Conservation (phyloP, 73 alveolate species). For the Tetrahymena malaccensis region DNA sequence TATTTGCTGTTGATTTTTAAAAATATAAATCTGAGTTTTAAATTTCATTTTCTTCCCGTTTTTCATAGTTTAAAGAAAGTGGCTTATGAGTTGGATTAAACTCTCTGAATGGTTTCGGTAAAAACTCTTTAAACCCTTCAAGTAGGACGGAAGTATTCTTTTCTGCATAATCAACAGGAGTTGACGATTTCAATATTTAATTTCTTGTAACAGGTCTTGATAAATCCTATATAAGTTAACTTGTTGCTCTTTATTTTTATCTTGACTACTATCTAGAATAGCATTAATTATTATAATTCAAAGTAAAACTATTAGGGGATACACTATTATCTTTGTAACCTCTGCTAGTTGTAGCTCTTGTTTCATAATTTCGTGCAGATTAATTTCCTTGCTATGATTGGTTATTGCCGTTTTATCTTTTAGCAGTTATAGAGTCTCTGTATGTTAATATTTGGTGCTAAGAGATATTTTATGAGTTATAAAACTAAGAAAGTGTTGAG, state of each 20-base stretch:
- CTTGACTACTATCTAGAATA: neutral
- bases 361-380: neutral
- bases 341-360: neutral
- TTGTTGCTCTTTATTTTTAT: neutral
- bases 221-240: neutral
- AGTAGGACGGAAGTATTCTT: neutral
- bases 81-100: neutral
- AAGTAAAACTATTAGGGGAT: neutral
- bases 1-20: neutral
- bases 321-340: neutral
- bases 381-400: neutral
- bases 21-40: neutral
- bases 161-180: neutral
- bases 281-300: neutral
- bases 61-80: neutral
- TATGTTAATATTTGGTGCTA: neutral
- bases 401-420: neutral
- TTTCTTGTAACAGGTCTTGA: neutral
- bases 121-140: neutral
- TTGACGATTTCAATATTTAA: neutral
- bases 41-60: neutral
- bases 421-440: neutral
- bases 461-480: neutral
- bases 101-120: neutral
- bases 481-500: neutral